phyloP scores from a whole-genome alignment of 345 rosid genomes.

The Psidium friedrichsthalianum region DNA sequence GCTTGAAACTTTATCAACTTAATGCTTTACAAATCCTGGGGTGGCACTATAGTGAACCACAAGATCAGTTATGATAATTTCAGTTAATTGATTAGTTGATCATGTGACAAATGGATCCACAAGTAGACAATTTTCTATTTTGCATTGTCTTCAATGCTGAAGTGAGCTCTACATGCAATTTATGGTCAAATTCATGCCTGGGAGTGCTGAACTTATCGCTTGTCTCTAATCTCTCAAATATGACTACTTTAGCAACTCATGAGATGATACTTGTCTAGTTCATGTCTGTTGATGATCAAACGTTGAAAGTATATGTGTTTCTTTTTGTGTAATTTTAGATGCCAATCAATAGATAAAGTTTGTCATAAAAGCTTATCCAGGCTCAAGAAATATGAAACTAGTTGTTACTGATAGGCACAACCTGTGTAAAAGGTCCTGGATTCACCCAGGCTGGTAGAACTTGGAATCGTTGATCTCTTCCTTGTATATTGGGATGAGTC shows the following conservation, averaged over 20 bases:
- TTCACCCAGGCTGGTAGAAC: neutral
- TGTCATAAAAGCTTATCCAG: neutral
- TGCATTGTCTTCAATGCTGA: neutral
- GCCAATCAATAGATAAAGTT: neutral
- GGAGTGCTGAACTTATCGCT: neutral
- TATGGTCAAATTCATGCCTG: neutral
- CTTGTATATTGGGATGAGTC: neutral
- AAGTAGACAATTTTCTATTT: neutral
- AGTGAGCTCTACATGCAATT: neutral
- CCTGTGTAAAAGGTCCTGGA: neutral
- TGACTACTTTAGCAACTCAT: neutral
- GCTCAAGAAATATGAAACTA: neutral
- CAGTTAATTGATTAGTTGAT: neutral
- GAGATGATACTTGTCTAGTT: neutral
- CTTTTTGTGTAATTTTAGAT: neutral
- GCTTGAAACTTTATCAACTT: neutral
- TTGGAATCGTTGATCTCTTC: neutral
- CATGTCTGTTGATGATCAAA: neutral
- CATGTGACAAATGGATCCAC: neutral
- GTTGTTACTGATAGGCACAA: neutral
- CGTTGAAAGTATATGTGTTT: neutral
- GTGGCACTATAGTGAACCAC: neutral
- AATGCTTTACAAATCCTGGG: neutral
- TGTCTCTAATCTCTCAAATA: neutral
- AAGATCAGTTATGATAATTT: neutral